Evolutionary conservation across 2,329 filamentous ascomycete genomes (phyloP).

Genomic region (Lecanicillium sp.): DNA sequence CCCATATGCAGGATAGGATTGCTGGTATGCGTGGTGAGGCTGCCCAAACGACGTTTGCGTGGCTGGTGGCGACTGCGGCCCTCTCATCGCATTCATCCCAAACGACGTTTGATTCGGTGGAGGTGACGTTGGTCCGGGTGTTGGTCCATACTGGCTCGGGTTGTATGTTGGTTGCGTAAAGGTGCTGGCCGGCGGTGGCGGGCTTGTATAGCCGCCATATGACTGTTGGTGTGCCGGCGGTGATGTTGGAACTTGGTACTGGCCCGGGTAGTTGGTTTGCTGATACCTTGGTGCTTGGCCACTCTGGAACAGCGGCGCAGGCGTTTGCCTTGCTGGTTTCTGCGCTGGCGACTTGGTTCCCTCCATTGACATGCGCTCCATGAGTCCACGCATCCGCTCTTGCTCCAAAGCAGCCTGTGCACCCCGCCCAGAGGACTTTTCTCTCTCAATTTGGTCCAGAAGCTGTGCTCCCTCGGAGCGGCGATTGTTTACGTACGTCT

Average conservation of each 20-base stretch:
- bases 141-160: conserved; percentile 50
- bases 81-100: conserved; percentile 27
- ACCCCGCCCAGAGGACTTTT: conserved; percentile 52
- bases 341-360: conserved; percentile 32
- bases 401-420: conserved; percentile 73
- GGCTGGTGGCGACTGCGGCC: conserved; percentile 47
- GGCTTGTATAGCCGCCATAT: conserved; percentile 33
- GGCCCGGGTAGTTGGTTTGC: conserved; percentile 41
- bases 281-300: conserved; percentile 40
- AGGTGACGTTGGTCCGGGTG: conserved; percentile 50
- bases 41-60: conserved; percentile 45
- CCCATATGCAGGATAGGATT: conserved; percentile 19
- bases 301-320: conserved; percentile 43
- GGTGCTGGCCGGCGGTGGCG: conserved; percentile 31
- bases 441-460: conserved; percentile 77
- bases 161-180: conserved; percentile 48
- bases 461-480: conserved; percentile 85
- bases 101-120: conserved; percentile 52
- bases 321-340: conserved; percentile 18
- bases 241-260: conserved; percentile 52
- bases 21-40: conserved; percentile 24
- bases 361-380: conserved; percentile 96
- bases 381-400: conserved; percentile 76
- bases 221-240: conserved; percentile 40
- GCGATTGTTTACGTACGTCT: conserved; percentile 92